phyloP scores from a whole-genome alignment of 2,329 filamentous ascomycete genomes.

The Emmonsiellopsis sp. region DNA sequence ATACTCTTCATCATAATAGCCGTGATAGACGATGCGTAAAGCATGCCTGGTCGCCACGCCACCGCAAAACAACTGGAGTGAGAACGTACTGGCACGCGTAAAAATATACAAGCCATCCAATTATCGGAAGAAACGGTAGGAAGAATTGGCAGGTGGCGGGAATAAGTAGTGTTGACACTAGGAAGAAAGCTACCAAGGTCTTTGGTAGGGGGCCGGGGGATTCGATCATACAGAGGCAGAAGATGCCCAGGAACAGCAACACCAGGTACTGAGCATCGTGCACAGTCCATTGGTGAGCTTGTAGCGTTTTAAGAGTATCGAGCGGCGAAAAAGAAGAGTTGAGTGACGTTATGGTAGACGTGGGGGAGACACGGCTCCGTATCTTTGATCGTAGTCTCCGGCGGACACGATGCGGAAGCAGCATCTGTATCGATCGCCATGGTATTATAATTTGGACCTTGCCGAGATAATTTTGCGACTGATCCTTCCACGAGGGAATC shows the following conservation, averaged over 20 bases:
- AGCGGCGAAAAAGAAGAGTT: constrained; percentile 73
- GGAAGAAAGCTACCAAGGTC: constrained; percentile 57
- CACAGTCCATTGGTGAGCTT: constrained; percentile 67
- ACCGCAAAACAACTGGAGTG: background rate
- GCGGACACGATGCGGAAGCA: constrained; percentile 55
- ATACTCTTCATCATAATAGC: background rate
- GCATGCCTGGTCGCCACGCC: no score
- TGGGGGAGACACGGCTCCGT: constrained; percentile 55
- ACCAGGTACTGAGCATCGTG: constrained; percentile 81
- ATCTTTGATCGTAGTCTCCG: constrained; percentile 60
- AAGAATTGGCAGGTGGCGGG: constrained; percentile 87
- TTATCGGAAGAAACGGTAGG: constrained; percentile 73
- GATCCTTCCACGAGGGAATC: constrained; percentile 39
- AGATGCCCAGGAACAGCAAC: constrained; percentile 64
- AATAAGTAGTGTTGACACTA: constrained; percentile 63
- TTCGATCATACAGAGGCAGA: constrained; percentile 74
- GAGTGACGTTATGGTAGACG: constrained; percentile 64
- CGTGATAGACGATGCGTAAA: background rate
- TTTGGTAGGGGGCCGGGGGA: constrained; percentile 69
- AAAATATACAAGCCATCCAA: constrained; percentile 82
- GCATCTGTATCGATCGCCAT: constrained; percentile 40
- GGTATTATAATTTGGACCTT: constrained; percentile 38
- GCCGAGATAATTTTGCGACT: constrained; percentile 32
- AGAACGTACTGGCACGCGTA: constrained; percentile 77
- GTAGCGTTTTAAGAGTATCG: constrained; percentile 66